Conservation (phyloP, 495 filamentous ascomycete species). For the Aspergillus campestris region DNA sequence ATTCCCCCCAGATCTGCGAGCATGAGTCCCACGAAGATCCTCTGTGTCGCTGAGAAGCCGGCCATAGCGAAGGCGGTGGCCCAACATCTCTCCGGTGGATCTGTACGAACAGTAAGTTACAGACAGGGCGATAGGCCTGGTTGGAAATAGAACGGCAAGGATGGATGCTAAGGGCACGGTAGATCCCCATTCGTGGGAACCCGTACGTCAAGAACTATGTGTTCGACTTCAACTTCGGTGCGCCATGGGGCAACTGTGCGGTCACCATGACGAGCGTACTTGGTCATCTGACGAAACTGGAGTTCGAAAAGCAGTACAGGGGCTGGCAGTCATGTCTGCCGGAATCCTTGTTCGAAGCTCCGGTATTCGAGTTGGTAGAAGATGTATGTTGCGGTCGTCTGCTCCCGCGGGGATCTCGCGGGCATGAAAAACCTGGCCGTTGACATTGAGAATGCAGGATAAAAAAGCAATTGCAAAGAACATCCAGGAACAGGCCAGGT, state of each 20-base stretch:
- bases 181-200: conserved; percentile 54
- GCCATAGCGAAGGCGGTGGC: conserved; percentile 94
- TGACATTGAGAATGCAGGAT: conserved; percentile 42
- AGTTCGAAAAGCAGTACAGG: conserved; percentile 62
- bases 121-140: not conserved
- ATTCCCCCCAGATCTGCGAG: conserved; percentile 4
- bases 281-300: conserved; percentile 69
- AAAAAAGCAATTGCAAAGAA: conserved; percentile 76
- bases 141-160: too few relatives aligned
- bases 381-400: conserved; percentile 36
- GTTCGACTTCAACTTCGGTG: conserved; percentile 80
- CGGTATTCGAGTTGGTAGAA: conserved; percentile 56
- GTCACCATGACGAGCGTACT: conserved; percentile 90
- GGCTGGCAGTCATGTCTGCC: conserved; percentile 78
- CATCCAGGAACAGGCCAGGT: conserved; percentile 67
- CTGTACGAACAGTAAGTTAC: conserved; percentile 56
- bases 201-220: conserved; percentile 88
- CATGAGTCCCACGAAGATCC: conserved; percentile 44
- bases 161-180: conserved; percentile 20
- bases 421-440: not conserved
- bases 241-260: conserved; percentile 67
- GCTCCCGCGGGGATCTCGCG: not conserved
- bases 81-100: conserved; percentile 72
- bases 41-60: conserved; percentile 96
- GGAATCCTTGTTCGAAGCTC: conserved; percentile 71